A percentile compares a stretch with the other conserved stretches of the same genome.
These are phyloP conservation scores for Metarhizium guizhouense DNA, from an alignment of 2,329 filamentous ascomycete species.

Conservation along the genomic window DNA sequence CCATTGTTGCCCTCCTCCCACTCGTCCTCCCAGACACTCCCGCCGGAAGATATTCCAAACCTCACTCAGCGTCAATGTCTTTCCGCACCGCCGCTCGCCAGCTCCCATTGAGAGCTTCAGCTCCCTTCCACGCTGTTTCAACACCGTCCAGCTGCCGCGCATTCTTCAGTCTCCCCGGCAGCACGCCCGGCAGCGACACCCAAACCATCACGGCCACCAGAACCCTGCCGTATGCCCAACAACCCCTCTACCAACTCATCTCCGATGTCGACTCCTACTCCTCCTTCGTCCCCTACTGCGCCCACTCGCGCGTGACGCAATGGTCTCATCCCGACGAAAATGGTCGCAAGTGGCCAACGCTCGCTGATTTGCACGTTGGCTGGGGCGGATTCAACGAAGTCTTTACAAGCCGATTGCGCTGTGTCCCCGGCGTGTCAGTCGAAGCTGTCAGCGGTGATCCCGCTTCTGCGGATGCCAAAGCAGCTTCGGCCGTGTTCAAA, in stretches of 20 bases:
- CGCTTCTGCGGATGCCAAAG: conserved; percentile 32
- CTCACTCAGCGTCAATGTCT: background rate
- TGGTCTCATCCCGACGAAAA: conserved; percentile 51
- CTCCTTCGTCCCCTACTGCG: conserved; percentile 87
- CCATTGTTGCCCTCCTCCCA: background rate
- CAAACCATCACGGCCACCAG: conserved; percentile 67
- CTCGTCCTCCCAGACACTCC: background rate
- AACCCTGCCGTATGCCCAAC: conserved; percentile 64
- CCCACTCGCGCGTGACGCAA: conserved; percentile 63
- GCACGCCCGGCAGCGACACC: conserved; percentile 20
- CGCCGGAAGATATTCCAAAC: background rate
- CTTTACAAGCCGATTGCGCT: conserved; percentile 73
- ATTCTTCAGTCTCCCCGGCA: conserved; percentile 10
- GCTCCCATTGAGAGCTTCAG: background rate
- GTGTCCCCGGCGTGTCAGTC: conserved; percentile 61
- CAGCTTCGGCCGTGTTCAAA: conserved; percentile 49
- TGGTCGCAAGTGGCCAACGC: conserved; percentile 54
- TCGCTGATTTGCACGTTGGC: conserved; percentile 73
- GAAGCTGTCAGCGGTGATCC: conserved; percentile 63
- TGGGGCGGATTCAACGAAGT: conserved; percentile 77
- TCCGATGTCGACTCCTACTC: conserved; percentile 81
- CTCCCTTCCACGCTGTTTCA: background rate
- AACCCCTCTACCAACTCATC: conserved; percentile 72
- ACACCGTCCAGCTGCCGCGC: conserved; percentile 8
- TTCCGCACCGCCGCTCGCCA: background rate